Evolutionary conservation across 139 green algal genomes (phyloP).

Genomic region (Asterochloris sp.): DNA sequence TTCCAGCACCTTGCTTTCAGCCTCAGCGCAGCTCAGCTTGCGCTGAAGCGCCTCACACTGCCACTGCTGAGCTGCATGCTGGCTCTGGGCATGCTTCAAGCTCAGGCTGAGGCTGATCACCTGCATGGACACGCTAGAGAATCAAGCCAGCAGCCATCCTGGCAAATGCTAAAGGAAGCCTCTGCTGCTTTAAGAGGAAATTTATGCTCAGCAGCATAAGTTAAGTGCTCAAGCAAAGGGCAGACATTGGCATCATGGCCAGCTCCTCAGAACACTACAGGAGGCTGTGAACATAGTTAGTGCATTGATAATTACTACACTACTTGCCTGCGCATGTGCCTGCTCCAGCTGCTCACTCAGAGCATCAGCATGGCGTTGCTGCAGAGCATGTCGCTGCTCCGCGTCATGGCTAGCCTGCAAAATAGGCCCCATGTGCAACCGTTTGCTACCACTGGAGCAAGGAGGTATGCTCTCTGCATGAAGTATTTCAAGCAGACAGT

Average conservation of each 20-base stretch:
- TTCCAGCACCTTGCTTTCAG: constrained; percentile 24
- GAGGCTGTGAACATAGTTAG: too few species aligned
- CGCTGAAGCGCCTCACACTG: constrained; percentile 24
- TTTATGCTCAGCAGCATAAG: too few species aligned
- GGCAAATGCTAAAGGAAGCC: too few species aligned
- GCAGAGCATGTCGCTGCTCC: too few species aligned
- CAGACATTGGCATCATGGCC: too few species aligned
- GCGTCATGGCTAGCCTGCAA: too few species aligned
- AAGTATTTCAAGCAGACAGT: not conserved
- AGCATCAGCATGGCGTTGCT: not conserved
- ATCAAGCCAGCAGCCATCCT: too few species aligned
- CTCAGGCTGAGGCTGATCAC: constrained; percentile 1
- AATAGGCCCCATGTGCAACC: not conserved
- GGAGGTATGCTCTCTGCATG: not conserved
- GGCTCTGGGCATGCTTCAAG: constrained; percentile 4
- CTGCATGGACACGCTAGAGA: not conserved
- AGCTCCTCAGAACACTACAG: too few species aligned
- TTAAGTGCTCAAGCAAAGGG: too few species aligned
- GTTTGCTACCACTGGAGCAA: not conserved
- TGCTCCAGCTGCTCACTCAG: constrained; percentile 15
- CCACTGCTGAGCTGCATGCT: constrained; percentile 11
- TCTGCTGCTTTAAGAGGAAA: too few species aligned
- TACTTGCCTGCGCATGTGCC: not conserved
- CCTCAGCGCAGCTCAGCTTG: constrained; percentile 22
- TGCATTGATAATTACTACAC: too few species aligned